Base-by-base conservation (phyloP, 768 basidiomycete genomes). In the Boletus sensibilis region DNA sequence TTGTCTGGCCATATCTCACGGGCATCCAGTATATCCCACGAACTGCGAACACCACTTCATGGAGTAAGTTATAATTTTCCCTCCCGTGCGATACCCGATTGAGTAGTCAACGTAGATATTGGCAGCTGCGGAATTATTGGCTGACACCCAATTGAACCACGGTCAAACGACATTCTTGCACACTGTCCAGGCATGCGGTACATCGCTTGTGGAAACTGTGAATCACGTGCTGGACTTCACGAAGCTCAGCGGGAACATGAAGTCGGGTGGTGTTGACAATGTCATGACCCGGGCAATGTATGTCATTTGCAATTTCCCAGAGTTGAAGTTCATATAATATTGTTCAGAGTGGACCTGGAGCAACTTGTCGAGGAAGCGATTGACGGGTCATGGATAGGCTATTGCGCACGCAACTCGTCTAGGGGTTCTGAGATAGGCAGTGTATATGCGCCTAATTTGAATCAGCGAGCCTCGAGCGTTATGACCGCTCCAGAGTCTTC, bases 201-300 rank as follows among this genome's bases (percentile, higher is more conserved):
- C 89, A n/a, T 93, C 92, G 1, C 80, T 98, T 1, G 92, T 95
- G 40, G 95, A 98, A 75, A 96, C 94, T 0, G 94, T 98, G 47
- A 97, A 97, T 66, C 95, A 98, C 63, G 95, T 98, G 6, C 77
- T 98, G 27, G 95, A 98, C 69, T 98, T 95, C 67, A 96, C 94
- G 31, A 98, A 98, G 67, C 79, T 96, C 23, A 94, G 91, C 58
- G 94, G 93, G 21, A 91, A 88, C 64, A 79, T 85, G 44, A 91
- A 90, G 68, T 79, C 84, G 3, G 90, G 88, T 27, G 87, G 88
- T 39, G 82, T 87, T 9, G 86, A 91, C 67, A 89, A 88, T 59
- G 83, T 85, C 41, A 91, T 93, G 58, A 77, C 81, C 20, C 81
- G 82, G 10, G 81, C 82, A 56, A 81, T 78, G 90, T 88, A 50